Evolutionary conservation across 441 rosid genomes (phyloP).

Genomic region (Gossypium trilobum): DNA sequence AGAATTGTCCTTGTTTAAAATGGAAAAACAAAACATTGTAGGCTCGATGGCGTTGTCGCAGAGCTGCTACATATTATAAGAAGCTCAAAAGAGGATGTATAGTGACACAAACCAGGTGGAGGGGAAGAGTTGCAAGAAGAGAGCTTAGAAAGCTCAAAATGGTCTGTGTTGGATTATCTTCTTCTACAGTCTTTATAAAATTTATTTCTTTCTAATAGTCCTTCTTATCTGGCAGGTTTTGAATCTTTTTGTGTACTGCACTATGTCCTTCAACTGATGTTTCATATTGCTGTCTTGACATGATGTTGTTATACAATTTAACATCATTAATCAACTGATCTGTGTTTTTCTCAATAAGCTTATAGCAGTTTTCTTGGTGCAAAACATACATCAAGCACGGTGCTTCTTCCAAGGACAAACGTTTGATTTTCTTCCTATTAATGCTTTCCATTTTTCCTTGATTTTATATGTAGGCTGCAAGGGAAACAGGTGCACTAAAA

Average conservation of each 20-base stretch:
- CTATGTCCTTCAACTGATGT: not conserved
- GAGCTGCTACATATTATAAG: slow-evolving; percentile 48
- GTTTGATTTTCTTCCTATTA: slow-evolving; percentile 9
- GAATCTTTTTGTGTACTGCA: not conserved
- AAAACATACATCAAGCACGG: not conserved
- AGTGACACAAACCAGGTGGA: slow-evolving; percentile 79
- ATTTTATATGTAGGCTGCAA: slow-evolving; percentile 55
- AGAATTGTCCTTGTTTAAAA: slow-evolving; percentile 8
- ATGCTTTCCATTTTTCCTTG: slow-evolving; percentile 1
- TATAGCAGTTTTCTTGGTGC: not conserved
- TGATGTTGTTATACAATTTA: not conserved
- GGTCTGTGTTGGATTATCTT: slow-evolving; percentile 38
- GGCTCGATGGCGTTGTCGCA: slow-evolving; percentile 80
- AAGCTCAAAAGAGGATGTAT: slow-evolving; percentile 68
- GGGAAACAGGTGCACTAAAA: slow-evolving; percentile 94
- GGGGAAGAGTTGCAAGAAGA: slow-evolving; percentile 66
- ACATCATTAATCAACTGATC: not conserved
- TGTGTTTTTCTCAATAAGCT: not conserved
- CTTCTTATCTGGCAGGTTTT: slow-evolving; percentile 2
- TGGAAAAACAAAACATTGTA: slow-evolving; percentile 20
- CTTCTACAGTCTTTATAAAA: not conserved
- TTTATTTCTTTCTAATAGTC: not conserved
- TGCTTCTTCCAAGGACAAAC: not conserved
- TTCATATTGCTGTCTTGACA: not conserved
- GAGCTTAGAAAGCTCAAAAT: slow-evolving; percentile 91